Evolutionary conservation across 108 stramenopile genomes (phyloP).

Genomic region (Nitzschia palea): DNA sequence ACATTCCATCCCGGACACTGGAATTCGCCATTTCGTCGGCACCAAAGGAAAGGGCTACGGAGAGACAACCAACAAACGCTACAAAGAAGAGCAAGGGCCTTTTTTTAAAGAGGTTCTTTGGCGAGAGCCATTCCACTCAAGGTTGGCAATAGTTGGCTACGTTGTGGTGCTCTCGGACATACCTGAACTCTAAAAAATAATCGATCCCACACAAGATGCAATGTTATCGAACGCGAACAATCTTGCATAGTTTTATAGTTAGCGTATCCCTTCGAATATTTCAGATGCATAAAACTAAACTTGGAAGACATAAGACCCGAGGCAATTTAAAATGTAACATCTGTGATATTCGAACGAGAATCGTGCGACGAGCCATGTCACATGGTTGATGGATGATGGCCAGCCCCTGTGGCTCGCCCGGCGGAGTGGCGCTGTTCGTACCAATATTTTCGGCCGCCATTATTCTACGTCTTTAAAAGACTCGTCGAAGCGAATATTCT

Average conservation of each 20-base stretch:
- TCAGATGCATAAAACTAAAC: background rate
- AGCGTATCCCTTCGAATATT: too few relatives aligned
- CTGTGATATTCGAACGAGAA: too few relatives aligned
- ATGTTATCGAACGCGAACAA: background rate
- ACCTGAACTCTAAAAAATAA: background rate
- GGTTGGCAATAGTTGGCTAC: background rate
- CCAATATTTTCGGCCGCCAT: background rate
- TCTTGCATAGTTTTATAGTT: background rate
- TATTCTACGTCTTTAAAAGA: background rate
- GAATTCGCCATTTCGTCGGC: slow-evolving; percentile 1
- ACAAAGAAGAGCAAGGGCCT: background rate
- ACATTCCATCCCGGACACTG: background rate
- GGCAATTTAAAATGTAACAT: background rate
- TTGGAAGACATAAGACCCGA: background rate
- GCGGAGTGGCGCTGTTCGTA: background rate
- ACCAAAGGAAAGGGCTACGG: background rate
- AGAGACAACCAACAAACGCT: background rate
- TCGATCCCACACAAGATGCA: background rate
- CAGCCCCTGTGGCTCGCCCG: background rate
- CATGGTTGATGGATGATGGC: background rate
- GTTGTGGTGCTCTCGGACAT: background rate
- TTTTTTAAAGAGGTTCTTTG: background rate
- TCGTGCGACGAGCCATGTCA: too few relatives aligned
- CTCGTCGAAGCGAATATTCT: background rate
- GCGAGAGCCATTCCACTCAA: background rate